Conservation (phyloP, 257 asterid genomes). For the Fraxinus anomala region DNA sequence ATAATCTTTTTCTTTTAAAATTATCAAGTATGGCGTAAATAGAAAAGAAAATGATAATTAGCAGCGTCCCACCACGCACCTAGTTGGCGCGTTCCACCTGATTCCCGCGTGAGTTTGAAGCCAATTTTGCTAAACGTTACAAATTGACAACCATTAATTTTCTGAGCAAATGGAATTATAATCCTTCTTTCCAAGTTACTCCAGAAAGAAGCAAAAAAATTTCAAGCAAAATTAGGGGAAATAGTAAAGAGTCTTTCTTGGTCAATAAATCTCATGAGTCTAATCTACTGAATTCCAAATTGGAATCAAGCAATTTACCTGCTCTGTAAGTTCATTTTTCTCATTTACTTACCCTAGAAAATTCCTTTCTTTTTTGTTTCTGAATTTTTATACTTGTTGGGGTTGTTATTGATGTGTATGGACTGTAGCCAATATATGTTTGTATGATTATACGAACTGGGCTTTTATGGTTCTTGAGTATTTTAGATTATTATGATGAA, state of each 20-base stretch:
- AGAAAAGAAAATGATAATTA: not conserved
- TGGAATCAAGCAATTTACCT: conserved; percentile 30
- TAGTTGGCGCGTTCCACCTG: not conserved
- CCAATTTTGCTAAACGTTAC: not conserved
- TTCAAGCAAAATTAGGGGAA: conserved; percentile 25
- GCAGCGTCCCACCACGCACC: not conserved
- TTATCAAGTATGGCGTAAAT: not conserved
- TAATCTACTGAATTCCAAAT: conserved; percentile 29
- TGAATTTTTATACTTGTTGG: conserved; percentile 18
- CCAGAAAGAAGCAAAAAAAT: conserved; percentile 19
- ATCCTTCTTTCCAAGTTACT: conserved; percentile 33
- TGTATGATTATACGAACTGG: conserved; percentile 25
- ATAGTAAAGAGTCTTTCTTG: not conserved
- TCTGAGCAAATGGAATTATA: not conserved
- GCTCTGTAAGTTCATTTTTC: conserved; percentile 35
- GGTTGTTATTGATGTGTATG: conserved; percentile 27
- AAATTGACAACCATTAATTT: conserved; percentile 7
- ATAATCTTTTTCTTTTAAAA: too few species aligned
- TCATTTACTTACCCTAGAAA: conserved; percentile 30
- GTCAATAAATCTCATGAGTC: conserved; percentile 27
- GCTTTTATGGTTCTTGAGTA: conserved; percentile 11
- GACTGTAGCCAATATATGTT: conserved; percentile 14
- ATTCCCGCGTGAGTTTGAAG: conserved; percentile 10
- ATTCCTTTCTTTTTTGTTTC: conserved; percentile 19
- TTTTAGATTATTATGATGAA: conserved; percentile 25